Evolutionary conservation across 2,329 filamentous ascomycete species (phyloP), one percentile per base, ranked within the genome.

Genomic region (Sporothrix pseudoabietina): DNA sequence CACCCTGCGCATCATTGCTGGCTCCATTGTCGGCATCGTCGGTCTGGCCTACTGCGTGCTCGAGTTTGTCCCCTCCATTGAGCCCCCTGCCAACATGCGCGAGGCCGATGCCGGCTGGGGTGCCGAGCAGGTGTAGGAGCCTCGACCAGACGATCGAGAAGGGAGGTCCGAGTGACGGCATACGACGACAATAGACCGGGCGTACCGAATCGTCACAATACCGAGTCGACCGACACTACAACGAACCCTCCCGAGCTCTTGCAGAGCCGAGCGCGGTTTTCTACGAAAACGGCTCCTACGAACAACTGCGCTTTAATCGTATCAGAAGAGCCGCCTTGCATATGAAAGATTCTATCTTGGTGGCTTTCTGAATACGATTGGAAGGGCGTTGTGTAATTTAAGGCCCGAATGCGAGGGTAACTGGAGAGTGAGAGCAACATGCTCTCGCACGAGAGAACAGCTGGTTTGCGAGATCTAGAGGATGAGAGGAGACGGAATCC

Each of bases 31-130:
- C 77, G 94, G 91, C 70, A 78, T 96, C 71, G 84, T 93, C 76
- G 96, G 96, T 78, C 80, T 98, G 75, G 91, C 81, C 75, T 99
- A 98, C 84, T 84, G 88, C 77, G 90, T 84, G 66, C 87, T 94
- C 79, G 92, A 94, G 82, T 94, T 92, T 81, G 85, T 93, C 76
- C 92, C 92, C 41, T 92, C 90, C 75, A 92, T 94, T 80, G 92
- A 94, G 83, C 91, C 92, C 68, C 92, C 92, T 10, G 88, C 89
- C 81, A 94, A 93, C 85, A 94, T 94, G 92, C 89, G 92, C 81
- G 91, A 93, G 81, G 89, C 89, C 76, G 91, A 93, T 79, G 87
- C 88, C 77, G 89, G 90, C 78, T 94, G 91, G 91, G 91, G 91
- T 73, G 90, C 91, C 75, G 91, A 93, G 85, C 90, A 92, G 84